Base-by-base conservation (phyloP, 2,329 filamentous ascomycete genomes). In the Lasiodiplodia hormozganensis region DNA sequence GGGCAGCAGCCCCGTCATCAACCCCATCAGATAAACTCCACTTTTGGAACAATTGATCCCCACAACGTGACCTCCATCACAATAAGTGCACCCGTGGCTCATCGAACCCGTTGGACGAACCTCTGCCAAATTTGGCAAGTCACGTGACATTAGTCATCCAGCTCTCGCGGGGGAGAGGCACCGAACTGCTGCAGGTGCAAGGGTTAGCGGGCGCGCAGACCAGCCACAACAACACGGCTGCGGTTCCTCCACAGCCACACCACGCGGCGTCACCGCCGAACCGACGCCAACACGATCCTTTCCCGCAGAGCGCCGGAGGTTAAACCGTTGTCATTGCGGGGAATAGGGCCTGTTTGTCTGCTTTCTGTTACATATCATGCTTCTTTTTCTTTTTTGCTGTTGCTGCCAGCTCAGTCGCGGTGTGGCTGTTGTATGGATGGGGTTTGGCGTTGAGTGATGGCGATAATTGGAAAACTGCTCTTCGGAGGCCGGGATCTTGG, bases 161-260 rank as follows among this genome's bases (percentile, higher is more conserved):
- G 4, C 14, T 36, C 5, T 36, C 18, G 34, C 31, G 53, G 18
- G 53, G 53, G 23, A 18, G 11, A 12, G 31, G 16, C 18, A 11
- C 16, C 10, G 51, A 21, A 21, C 18, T 14, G 23, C 56, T 58
- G 56, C 56, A 43, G n/a, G 34, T 58, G 54, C 54, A 58, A n/a
- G 54, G 36, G 36, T 23, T 28, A 23, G 23, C 25, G 52, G 47
- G 18, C 23, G 38, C 23, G n/a, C 57, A 28, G 2, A 31, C 4
- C 56, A 25, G 12, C n/a, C 11, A 60, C 23, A 21, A 18, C 43
- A 21, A 21, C 43, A 47, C 18, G 18, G 18, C n/a, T 21, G n/a
- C 43, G 34, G 21, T 21, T 23, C 34, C 56, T 21, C 56, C 38
- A 60, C 56, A 60, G 25, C 56, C 21, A 47, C n/a, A 36, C 31